Percentiles rank a stretch among this genome's conserved stretches.
Conservation (phyloP, 345 rosid species). For the Lagerstroemia speciosa region DNA sequence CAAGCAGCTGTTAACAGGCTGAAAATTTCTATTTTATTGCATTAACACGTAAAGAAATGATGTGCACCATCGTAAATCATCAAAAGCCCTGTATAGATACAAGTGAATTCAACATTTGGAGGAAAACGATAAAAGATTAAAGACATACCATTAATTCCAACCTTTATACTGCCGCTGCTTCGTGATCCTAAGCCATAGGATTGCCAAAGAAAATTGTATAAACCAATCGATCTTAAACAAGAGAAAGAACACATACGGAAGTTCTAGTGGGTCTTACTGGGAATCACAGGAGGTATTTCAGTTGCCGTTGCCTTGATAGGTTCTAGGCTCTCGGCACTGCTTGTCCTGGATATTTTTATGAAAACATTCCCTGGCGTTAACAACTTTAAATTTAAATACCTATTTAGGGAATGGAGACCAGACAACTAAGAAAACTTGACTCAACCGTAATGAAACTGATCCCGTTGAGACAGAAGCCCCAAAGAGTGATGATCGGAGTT, state of each 20-base stretch:
- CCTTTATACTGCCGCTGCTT: slow-evolving; percentile 51
- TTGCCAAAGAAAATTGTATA: not conserved
- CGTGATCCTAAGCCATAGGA: slow-evolving; percentile 36
- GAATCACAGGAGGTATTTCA: slow-evolving; percentile 48
- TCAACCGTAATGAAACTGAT: slow-evolving; percentile 55
- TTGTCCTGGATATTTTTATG: slow-evolving; percentile 22
- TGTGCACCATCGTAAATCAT: not conserved
- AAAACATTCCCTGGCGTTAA: not conserved
- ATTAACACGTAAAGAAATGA: not conserved
- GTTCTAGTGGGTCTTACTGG: slow-evolving; percentile 32
- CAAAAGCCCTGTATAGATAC: not conserved
- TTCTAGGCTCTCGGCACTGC: slow-evolving; percentile 34
- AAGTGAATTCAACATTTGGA: not conserved
- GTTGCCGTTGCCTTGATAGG: slow-evolving; percentile 82
- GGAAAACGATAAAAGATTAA: not conserved
- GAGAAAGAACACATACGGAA: not conserved
- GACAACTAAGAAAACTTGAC: slow-evolving; percentile 11
- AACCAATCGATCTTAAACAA: not conserved
- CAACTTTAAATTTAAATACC: not conserved
- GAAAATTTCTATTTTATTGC: not conserved
- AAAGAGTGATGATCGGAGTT: slow-evolving; percentile 23
- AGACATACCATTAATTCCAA: slow-evolving; percentile 85
- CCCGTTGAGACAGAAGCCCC: slow-evolving; percentile 38
- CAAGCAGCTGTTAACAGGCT: not conserved
- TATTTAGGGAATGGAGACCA: too few species aligned